A percentile compares a stretch with the other conserved stretches of the same genome.
phyloP scores from a whole-genome alignment of 768 basidiomycete genomes.

The Auricularia cornea region DNA sequence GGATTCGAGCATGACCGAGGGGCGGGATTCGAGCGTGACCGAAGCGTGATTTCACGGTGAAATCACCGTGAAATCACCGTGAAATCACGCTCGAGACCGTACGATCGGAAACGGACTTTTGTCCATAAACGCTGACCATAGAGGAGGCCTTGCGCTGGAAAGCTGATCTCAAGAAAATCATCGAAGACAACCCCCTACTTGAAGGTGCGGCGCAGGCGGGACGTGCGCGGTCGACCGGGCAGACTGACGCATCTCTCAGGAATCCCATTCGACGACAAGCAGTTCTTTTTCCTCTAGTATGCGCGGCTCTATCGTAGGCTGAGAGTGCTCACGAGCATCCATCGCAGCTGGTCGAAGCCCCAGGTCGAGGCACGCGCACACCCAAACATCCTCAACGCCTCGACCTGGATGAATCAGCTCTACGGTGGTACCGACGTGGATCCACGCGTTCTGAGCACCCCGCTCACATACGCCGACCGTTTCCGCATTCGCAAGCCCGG shows the following conservation, averaged over 20 bases:
- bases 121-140: too few relatives aligned
- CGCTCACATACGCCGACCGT: conserved; percentile 59
- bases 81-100: too few relatives aligned
- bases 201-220: conserved; percentile 32
- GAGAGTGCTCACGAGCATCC: conserved; percentile 7
- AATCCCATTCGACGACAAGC: conserved; percentile 48
- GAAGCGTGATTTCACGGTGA: too few relatives aligned
- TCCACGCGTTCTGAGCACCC: background rate
- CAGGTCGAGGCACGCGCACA: conserved; percentile 63
- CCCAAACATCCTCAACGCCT: conserved; percentile 51
- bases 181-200: conserved; percentile 46
- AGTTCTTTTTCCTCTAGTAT: conserved; percentile 68
- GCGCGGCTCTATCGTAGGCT: conserved; percentile 21
- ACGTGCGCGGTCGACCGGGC: background rate
- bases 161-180: conserved; percentile 43
- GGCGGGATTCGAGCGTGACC: too few relatives aligned
- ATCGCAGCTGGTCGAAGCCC: conserved; percentile 36
- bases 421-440: conserved; percentile 33
- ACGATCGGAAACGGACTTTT: too few relatives aligned
- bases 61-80: too few relatives aligned
- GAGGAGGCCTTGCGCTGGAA: conserved; percentile 52
- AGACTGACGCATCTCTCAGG: conserved; percentile 29
- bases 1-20: too few relatives aligned
- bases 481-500: conserved; percentile 64
- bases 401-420: conserved; percentile 55